These are phyloP conservation scores for Dendrostoma leiphaemia DNA, from an alignment of 2,329 filamentous ascomycete genomes.

Conservation along the genomic window DNA sequence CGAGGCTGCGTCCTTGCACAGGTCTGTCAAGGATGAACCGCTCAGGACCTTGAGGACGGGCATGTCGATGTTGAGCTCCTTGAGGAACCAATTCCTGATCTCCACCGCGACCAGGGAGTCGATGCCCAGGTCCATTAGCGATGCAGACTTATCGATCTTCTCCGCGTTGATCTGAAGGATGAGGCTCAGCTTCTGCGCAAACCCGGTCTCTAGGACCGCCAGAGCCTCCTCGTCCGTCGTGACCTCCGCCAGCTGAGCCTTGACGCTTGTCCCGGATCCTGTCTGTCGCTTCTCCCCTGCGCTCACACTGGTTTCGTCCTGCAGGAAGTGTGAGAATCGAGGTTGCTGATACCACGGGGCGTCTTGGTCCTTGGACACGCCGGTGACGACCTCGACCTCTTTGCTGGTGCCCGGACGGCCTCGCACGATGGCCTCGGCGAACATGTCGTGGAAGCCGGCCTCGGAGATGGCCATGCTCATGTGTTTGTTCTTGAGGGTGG, in stretches of 20 bases:
- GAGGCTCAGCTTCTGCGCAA: background rate
- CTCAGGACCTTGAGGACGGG: slow-evolving; percentile 41
- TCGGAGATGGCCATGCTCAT: slow-evolving; percentile 26
- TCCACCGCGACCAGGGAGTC: slow-evolving; percentile 24
- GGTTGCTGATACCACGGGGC: background rate
- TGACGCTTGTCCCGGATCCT: too few species aligned
- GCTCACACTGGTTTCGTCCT: too few species aligned
- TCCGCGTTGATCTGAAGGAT: background rate
- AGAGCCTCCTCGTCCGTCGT: background rate
- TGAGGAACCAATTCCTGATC: slow-evolving; percentile 45
- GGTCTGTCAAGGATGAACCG: background rate
- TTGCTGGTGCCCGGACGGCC: background rate
- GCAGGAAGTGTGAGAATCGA: background rate
- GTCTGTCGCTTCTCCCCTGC: too few species aligned
- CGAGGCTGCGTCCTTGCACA: background rate
- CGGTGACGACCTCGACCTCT: slow-evolving; percentile 2
- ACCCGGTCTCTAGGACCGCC: background rate
- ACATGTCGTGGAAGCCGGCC: slow-evolving; percentile 37
- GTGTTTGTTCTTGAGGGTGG: too few species aligned
- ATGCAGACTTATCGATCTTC: background rate
- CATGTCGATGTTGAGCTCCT: slow-evolving; percentile 37
- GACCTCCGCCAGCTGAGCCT: background rate
- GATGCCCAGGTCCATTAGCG: slow-evolving; percentile 20
- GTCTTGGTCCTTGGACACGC: background rate
- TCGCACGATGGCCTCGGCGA: slow-evolving; percentile 38